Evolutionary conservation across 2,329 filamentous ascomycete species (phyloP).

Genomic region (Nigrospora sphaerica): DNA sequence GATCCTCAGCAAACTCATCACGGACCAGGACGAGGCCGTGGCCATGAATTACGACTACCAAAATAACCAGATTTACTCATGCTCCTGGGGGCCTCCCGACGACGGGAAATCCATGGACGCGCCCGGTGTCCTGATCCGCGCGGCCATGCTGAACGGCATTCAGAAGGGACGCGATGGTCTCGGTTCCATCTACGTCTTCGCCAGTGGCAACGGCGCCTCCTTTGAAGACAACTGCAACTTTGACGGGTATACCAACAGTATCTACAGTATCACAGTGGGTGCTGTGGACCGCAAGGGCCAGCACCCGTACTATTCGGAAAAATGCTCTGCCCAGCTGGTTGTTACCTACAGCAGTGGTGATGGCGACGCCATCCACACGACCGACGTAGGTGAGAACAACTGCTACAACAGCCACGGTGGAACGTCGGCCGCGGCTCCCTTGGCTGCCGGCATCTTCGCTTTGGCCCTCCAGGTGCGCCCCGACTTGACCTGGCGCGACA

Average conservation of each 20-base stretch:
- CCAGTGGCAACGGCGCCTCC: slow-evolving; percentile 85
- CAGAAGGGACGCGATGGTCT: slow-evolving; percentile 78
- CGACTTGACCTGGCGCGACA: slow-evolving; percentile 85
- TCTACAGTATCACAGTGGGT: slow-evolving; percentile 96
- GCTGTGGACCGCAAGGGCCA: slow-evolving; percentile 79
- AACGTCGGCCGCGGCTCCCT: slow-evolving; percentile 88
- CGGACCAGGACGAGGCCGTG: slow-evolving; percentile 84
- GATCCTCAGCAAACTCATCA: slow-evolving; percentile 85
- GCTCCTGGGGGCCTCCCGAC: slow-evolving; percentile 95
- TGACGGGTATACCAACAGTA: slow-evolving; percentile 98
- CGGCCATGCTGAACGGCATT: slow-evolving; percentile 86
- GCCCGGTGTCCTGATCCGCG: slow-evolving; percentile 78
- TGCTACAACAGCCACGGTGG: slow-evolving; percentile 85
- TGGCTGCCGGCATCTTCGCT: slow-evolving; percentile 88
- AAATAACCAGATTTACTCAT: slow-evolving; percentile 94
- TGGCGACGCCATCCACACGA: slow-evolving; percentile 89
- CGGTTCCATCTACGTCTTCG: slow-evolving; percentile 94
- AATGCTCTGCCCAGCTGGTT: slow-evolving; percentile 89
- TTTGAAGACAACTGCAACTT: slow-evolving; percentile 97
- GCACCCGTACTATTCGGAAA: slow-evolving; percentile 96
- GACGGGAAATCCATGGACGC: slow-evolving; percentile 92
- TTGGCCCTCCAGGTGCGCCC: slow-evolving; percentile 79
- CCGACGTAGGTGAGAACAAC: slow-evolving; percentile 76
- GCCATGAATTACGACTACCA: slow-evolving; percentile 91
- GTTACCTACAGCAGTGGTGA: slow-evolving; percentile 94